Conservation (phyloP, 495 filamentous ascomycete species). For the Chaetomium fimeti region DNA sequence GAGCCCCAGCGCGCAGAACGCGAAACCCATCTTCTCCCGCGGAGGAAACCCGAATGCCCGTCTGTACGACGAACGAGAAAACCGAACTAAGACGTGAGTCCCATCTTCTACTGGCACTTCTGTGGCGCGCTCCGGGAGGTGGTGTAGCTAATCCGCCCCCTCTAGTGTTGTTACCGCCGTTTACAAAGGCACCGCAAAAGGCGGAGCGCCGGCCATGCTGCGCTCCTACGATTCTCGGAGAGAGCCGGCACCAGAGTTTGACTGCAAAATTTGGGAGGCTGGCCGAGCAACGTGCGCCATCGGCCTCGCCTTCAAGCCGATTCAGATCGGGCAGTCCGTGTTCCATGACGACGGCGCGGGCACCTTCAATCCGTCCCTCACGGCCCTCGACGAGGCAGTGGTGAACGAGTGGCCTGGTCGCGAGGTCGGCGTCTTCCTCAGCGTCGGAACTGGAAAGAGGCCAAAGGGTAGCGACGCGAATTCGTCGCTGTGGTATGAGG, state of each 20-base stretch:
- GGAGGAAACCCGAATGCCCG: slow-evolving; percentile 61
- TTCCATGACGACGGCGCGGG: slow-evolving; percentile 93
- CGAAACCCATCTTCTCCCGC: slow-evolving; percentile 43
- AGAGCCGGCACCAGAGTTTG: slow-evolving; percentile 82
- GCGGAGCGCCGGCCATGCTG: slow-evolving; percentile 66
- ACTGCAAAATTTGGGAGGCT: slow-evolving; percentile 94
- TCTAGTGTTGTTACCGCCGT: slow-evolving; percentile 83
- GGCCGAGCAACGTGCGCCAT: slow-evolving; percentile 92
- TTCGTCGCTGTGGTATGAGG: slow-evolving; percentile 85
- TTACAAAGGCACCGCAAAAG: slow-evolving; percentile 73
- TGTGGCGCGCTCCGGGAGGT: not conserved
- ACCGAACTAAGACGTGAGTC: slow-evolving; percentile 87
- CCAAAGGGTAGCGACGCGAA: slow-evolving; percentile 67
- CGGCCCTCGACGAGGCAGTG: slow-evolving; percentile 83
- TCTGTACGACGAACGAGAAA: slow-evolving; percentile 78
- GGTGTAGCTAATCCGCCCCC: not conserved
- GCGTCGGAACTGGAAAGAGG: slow-evolving; percentile 87
- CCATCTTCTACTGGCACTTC: slow-evolving; percentile 10
- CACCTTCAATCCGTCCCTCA: slow-evolving; percentile 85
- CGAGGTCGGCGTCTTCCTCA: slow-evolving; percentile 85
- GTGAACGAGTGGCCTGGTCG: slow-evolving; percentile 93
- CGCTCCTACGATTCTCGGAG: slow-evolving; percentile 93
- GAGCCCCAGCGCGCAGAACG: slow-evolving; percentile 41
- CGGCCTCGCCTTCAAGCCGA: slow-evolving; percentile 90
- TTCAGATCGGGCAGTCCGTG: slow-evolving; percentile 86